Base-by-base conservation (phyloP, 2,329 filamentous ascomycete species). In the Trichoderma hamatum region DNA sequence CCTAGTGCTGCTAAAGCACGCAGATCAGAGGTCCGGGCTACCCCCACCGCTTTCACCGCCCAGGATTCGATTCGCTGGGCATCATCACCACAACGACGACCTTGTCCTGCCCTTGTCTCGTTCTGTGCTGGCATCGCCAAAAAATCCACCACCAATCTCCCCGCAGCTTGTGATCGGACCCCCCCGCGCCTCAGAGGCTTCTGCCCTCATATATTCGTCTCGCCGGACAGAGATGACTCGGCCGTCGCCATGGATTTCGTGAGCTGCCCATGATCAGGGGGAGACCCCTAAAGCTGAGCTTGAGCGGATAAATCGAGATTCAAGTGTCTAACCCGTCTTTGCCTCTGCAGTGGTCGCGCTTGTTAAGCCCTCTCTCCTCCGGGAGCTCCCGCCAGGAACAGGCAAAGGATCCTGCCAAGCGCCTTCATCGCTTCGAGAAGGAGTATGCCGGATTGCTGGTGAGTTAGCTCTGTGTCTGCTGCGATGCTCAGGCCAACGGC, bases 381-480 rank as follows among this genome's bases (percentile, higher is more conserved):
- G 83, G 83, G 73, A 81, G 78, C 76, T 83, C 86, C 74, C 84
- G 84, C 74, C 88, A 85, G 78, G 87, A 89, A 76, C 84, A 85
- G 71, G 85, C 86, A 70, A 88, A 86, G 75, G 88, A 90, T 77
- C 88, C 88, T 56, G 83, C 87, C 70, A 86, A 87, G 75, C 87
- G 88, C 71, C 83, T 90, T 71, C 86, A 89, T 77, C 87, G 88
- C 68, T 90, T 90, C 77, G 88, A 90, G 77, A 88, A 88, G 78
- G 88, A 90, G 78, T 90, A 90, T 75, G 84, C 83, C 72, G 85
- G 87, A 75, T 80, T 90, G 71, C 77, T 90, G 78, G 88, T 90
- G 78, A 78, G 83, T 69, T 39, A 19, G 34, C 21, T 24, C 34
- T 19, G 43, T 30, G 16, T 24, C 21, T 32, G 54, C 4, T 19